Percentiles rank a stretch among this genome's conserved stretches.
phyloP scores from a whole-genome alignment of 1,139 yeast species.

The Yamadazyma kanchanaburiensis region DNA sequence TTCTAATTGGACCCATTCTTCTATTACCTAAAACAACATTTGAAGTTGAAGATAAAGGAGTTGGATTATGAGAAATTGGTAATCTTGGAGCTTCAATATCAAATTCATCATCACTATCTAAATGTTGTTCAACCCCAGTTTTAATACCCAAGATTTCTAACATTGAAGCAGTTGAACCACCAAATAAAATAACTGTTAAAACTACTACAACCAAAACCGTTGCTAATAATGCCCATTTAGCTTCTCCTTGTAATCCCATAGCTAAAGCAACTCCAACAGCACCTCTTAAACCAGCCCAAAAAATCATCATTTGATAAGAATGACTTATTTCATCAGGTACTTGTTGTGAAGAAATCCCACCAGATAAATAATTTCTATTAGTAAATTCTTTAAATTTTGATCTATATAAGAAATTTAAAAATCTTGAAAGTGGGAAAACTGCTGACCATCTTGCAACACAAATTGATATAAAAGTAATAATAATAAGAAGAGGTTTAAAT shows the following conservation, averaged over 20 bases:
- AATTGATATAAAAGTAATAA: slow-evolving; percentile 84
- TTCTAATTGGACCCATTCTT: slow-evolving; percentile 16
- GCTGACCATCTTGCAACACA: slow-evolving; percentile 98
- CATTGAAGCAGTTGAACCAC: slow-evolving; percentile 99
- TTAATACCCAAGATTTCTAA: slow-evolving; percentile 89
- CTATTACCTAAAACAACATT: slow-evolving; percentile 29
- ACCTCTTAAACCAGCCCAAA: slow-evolving; percentile 99
- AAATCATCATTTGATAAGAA: slow-evolving; percentile 97
- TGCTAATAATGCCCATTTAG: slow-evolving; percentile 83
- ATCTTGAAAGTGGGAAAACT: slow-evolving; percentile 86
- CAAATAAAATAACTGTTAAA: slow-evolving; percentile 90
- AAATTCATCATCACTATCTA: slow-evolving; percentile 87
- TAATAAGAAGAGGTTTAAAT: slow-evolving; percentile 88
- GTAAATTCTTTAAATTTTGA: slow-evolving; percentile 45
- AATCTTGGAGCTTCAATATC: slow-evolving; percentile 78
- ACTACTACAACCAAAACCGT: slow-evolving; percentile 97
- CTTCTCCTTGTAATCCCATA: slow-evolving; percentile 94
- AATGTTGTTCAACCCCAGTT: slow-evolving; percentile 77
- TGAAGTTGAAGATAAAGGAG: slow-evolving; percentile 13
- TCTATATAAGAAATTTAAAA: slow-evolving; percentile 76
- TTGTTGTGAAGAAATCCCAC: slow-evolving; percentile 38
- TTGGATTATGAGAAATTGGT: slow-evolving; percentile 18
- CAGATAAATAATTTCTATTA: slow-evolving; percentile 30
- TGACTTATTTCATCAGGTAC: slow-evolving; percentile 91
- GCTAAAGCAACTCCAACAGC: slow-evolving; percentile 99